These are phyloP conservation scores for Tulasnella sp. DNA, from an alignment of 768 basidiomycete genomes.

Conservation along the genomic window DNA sequence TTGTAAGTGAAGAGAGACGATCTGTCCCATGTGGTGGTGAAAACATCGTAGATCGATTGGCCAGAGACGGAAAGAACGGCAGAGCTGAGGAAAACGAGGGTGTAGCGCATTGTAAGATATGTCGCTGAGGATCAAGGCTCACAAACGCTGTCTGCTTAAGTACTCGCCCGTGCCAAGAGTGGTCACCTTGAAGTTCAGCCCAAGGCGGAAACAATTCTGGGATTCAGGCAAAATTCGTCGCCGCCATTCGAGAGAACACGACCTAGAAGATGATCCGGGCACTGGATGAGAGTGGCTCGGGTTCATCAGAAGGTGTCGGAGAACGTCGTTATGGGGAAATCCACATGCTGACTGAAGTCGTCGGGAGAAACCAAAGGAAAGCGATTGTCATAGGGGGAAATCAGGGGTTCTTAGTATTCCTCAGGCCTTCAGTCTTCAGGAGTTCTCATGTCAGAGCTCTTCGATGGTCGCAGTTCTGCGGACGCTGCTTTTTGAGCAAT, in stretches of 20 bases:
- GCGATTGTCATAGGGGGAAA: neutral
- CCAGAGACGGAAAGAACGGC: conserved; percentile 16
- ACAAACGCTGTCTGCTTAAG: neutral
- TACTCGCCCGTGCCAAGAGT: neutral
- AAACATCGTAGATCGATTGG: conserved; percentile 25
- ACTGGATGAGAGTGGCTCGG: neutral
- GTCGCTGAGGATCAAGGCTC: neutral
- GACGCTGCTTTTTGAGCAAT: neutral
- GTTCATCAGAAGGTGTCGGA: neutral
- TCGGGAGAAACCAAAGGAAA: neutral
- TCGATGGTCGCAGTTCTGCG: neutral
- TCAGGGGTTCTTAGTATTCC: neutral
- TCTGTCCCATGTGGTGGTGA: conserved; percentile 27
- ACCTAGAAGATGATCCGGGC: neutral
- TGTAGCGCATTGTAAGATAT: neutral
- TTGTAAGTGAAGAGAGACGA: conserved; percentile 39
- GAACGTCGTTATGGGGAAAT: neutral
- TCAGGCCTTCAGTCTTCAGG: neutral
- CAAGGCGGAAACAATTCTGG: neutral
- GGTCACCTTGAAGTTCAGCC: neutral
- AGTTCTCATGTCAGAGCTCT: neutral
- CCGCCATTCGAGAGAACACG: neutral
- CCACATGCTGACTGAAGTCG: neutral
- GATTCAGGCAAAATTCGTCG: neutral
- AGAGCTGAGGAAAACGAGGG: conserved; percentile 13